These are phyloP conservation scores for Microascus cirrosus DNA, from an alignment of 2,329 filamentous ascomycete species.

Conservation along the genomic window DNA sequence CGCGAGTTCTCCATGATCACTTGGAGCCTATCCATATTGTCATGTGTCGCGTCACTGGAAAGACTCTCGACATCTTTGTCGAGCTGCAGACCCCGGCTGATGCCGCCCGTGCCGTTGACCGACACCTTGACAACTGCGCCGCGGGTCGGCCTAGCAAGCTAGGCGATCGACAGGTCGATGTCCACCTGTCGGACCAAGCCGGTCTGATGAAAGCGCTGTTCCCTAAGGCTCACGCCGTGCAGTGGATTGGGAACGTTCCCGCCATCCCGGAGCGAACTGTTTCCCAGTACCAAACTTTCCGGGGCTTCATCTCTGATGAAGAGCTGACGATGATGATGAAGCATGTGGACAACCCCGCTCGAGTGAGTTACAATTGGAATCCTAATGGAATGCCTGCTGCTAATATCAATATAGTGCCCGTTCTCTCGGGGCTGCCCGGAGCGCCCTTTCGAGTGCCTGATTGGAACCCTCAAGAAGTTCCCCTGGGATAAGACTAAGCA, in stretches of 20 bases:
- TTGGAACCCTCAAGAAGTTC: constrained; percentile 51
- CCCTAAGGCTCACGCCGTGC: constrained; percentile 42
- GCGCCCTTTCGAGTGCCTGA: constrained; percentile 53
- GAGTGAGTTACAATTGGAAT: constrained; percentile 32
- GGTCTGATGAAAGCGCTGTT: constrained; percentile 52
- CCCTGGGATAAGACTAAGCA: constrained; percentile 48
- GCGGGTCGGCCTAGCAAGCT: constrained; percentile 35
- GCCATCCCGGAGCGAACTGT: constrained; percentile 21
- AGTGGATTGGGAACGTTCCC: constrained; percentile 40
- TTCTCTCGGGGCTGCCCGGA: constrained; percentile 52
- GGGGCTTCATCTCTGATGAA: constrained; percentile 49
- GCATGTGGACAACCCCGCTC: constrained; percentile 48
- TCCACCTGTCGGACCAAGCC: constrained; percentile 44
- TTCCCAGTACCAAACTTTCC: constrained; percentile 28
- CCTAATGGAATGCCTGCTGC: not conserved
- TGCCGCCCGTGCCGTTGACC: constrained; percentile 40
- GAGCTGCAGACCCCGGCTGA: constrained; percentile 43
- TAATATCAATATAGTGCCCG: constrained; percentile 31
- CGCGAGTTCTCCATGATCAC: constrained; percentile 39
- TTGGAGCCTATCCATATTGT: constrained; percentile 51
- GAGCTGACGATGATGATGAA: constrained; percentile 54
- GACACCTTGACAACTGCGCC: constrained; percentile 26
- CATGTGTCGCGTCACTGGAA: constrained; percentile 51
- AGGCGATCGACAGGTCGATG: constrained; percentile 44
- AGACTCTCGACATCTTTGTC: constrained; percentile 51